Conservation (phyloP, 2,329 filamentous ascomycete species). For the Arthrobotrys iridis region DNA sequence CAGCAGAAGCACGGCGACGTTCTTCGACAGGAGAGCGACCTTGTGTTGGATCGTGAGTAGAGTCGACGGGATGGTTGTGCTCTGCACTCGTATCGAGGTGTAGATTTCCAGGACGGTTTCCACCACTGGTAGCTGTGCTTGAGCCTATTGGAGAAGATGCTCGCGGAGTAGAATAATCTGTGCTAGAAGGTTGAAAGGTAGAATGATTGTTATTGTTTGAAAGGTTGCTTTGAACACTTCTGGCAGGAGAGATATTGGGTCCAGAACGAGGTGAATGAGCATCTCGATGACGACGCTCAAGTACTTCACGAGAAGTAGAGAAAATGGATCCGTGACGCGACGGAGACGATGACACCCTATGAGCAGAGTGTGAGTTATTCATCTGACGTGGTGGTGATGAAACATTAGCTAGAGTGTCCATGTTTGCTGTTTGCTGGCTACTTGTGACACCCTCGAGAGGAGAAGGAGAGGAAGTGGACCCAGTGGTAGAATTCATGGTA, state of each 20-base stretch:
- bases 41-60: constrained; percentile 50
- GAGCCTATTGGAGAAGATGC: constrained; percentile 7
- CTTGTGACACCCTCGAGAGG: constrained; percentile 1
- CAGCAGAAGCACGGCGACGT: constrained; percentile 46
- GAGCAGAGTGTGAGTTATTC: constrained; percentile 32
- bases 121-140: background rate
- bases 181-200: background rate
- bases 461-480: background rate
- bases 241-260: constrained; percentile 41
- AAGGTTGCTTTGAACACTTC: constrained; percentile 25
- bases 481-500: background rate
- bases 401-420: background rate
- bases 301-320: constrained; percentile 49
- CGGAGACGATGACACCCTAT: constrained; percentile 36
- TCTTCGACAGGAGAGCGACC: constrained; percentile 47
- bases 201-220: constrained; percentile 16
- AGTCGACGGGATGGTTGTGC: constrained; percentile 39
- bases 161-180: constrained; percentile 18
- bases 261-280: constrained; percentile 38
- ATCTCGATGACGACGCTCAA: constrained; percentile 52
- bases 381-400: constrained; percentile 50
- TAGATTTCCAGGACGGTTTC: constrained; percentile 16
- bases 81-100: constrained; percentile 48
- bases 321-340: constrained; percentile 50
- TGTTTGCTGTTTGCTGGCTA: constrained; percentile 45